Evolutionary conservation across 441 rosid species (phyloP), one percentile per base, ranked within the genome.

Genomic region (Corymbia calophylla): DNA sequence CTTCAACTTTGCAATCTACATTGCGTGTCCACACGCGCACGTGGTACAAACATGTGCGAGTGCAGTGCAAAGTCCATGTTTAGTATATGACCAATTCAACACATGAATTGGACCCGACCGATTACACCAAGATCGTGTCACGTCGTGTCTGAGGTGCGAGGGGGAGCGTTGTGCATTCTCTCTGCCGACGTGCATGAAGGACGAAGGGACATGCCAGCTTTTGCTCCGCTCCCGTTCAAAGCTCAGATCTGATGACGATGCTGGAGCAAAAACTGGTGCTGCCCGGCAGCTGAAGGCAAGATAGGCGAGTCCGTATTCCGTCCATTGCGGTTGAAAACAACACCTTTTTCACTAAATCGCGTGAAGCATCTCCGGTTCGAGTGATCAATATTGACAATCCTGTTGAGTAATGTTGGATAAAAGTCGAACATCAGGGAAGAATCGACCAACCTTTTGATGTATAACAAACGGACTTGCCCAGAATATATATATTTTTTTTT

Each of bases 191-290:
- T 73, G 2, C 13, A 21, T 11, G 12, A 5, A 2, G 9, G 9
- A 3, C 8, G 44, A 35, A 8, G 51, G 3, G 9, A 29, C 2
- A 1, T 7, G 16, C 18, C 8, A 12, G 6, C 15, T 39, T 21
- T 73, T 39, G 29, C 49, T 39, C 6, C 9, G 12, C 21, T 73
- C 16, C 2, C 4, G 5, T 77, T 77, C 16, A 39, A 73, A 73
- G 29, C 48, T 39, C 39, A 39, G 9, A 73, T 48, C 48, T 6
- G 15, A 19, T 12, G 23, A 44, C 4, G 51, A 39, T 23, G 48
- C 3, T 14, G 3, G 0, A 39, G 0, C 51, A 39, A 77, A 77
- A 29, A 29, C 32, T 14, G 32, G 68, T 0, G 17, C 32, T 12
- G 8, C 32, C 32, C 32, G 32, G 32, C 68, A 62, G 6, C 68